Percentiles rank a stretch among this genome's conserved stretches.
phyloP scores from a whole-genome alignment of 441 rosid genomes.

The Euphorbia schlechtendalii region DNA sequence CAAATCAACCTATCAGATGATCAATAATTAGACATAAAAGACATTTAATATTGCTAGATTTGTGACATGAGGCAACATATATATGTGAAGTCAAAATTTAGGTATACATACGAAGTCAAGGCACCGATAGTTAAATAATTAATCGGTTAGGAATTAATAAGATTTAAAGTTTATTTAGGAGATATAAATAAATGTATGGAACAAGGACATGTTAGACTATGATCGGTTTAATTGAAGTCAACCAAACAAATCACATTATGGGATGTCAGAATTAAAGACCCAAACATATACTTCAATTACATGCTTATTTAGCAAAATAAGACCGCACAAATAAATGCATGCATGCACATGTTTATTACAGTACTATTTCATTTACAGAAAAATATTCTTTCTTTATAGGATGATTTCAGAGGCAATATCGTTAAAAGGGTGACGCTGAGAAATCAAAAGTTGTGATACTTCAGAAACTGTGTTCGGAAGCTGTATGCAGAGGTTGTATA shows the following conservation, averaged over 20 bases:
- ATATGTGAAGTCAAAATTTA: not conserved
- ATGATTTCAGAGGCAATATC: too few species aligned
- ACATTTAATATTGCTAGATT: not conserved
- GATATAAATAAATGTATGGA: not conserved
- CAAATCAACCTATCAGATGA: conserved; percentile 5
- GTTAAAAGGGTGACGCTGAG: too few species aligned
- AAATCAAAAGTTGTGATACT: too few species aligned
- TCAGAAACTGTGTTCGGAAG: too few species aligned
- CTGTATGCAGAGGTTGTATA: too few species aligned
- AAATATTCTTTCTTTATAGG: too few species aligned
- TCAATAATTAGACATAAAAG: not conserved
- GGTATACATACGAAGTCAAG: not conserved
- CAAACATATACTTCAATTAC: not conserved
- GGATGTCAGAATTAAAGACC: conserved; percentile 1
- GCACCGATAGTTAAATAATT: conserved; percentile 4
- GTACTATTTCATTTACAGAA: too few species aligned
- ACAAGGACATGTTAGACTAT: not conserved
- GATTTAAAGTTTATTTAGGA: not conserved
- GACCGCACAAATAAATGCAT: too few species aligned
- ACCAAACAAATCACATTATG: conserved; percentile 8
- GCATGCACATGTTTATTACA: too few species aligned
- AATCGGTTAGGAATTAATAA: not conserved
- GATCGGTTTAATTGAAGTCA: conserved; percentile 10
- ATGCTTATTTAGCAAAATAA: too few species aligned
- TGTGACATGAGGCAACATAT: not conserved